Evolutionary conservation across 1,284 basidiomycete species (phyloP), one percentile per base, ranked within the genome.

Genomic region (Fomitopsis palustris): DNA sequence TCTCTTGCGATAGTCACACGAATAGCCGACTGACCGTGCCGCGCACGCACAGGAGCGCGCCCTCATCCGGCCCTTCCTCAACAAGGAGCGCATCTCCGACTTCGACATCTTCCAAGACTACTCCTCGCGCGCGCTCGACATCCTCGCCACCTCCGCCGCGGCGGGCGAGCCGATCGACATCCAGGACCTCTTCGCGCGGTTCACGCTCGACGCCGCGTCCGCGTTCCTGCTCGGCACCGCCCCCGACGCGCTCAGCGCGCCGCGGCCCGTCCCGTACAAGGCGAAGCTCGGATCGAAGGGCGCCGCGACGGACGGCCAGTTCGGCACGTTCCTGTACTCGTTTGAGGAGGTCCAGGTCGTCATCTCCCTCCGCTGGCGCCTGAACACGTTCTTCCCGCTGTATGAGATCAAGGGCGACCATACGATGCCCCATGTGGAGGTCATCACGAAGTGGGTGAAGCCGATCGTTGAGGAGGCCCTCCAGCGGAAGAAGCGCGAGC

Each of bases 401-500:
- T 58, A 61, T 10, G 76, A 76, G 54, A 63, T 77, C 5, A 72
- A 69, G 62, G 56, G 60, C 27, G 74, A 78, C 64, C 62, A 59
- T 8, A 64, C 72, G 27, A 58, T 62, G 57, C 65, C 68, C 38
- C 54, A 69, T 16, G 75, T 75, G 67, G 53, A 64, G n/a, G 65
- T 74, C 31, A 72, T 76, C 27, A 60, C 69, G 43, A 59, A 61
- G 9, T 77, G 69, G 56, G 70, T 78, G 23, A 71, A 78, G n/a
- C 78, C 79, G 0, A 75, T 82, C 29, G 63, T 83, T n/a, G 57
- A 67, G 31, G 70, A 71, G 7, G 75, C 75, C 29, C 62, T 77
- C 39, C 61, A 58, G 45, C 75, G 70, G 57, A 61, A 63, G 7
- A 56, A 61, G 42, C 54, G 67, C 64, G 45, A 29, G 33, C 27